Evolutionary conservation across 2,329 filamentous ascomycete genomes (phyloP), one percentile per base, ranked within the genome.

Genomic region (Fonsecaea monophora): DNA sequence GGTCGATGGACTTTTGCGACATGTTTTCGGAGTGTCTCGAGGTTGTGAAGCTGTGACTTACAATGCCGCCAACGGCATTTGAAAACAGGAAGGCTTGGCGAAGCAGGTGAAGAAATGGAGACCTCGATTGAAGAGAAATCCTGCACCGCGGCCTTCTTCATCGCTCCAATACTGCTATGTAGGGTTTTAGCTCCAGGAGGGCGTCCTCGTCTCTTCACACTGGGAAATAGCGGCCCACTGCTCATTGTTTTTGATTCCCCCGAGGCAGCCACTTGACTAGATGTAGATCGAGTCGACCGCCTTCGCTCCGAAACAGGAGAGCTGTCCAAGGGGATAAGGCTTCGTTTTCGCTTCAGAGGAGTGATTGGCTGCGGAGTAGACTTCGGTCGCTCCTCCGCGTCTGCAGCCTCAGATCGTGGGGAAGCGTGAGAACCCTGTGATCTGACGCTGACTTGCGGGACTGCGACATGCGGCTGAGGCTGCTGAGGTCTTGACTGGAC

Each of bases 11-110:
- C 75, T 71, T 87, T 89, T 60, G 80, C 74, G 5, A 88, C 76
- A 74, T 90, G 88, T 65, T 85, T 85, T 68, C 83, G 83, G 5
- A 90, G 77, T 0, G 84, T 86, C 8, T 84, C 82, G 13, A 89
- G 75, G 70, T 89, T 90, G 75, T 90, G 88, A 4, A 90, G 77
- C 69, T 88, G 82, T 0, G 85, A 83, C 3, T 76, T 75, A 73
- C 88, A 90, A 1, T 77, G 75, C 60, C 82, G 76, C 88, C 87
- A 90, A 50, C 79, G 75, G 75, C 88, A 90, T 62, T 81, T 79
- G 73, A 83, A 90, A 5, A 65, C 25, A 35, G 69, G 69, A 25
- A 71, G 42, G 67, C 32, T 61, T 35, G 61, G 56, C n/a, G 54
- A 25, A 25, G 60, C 25, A 34, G 59, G 61, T 35, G 61, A 59